Percentiles rank a stretch among this genome's conserved stretches.
phyloP scores from a whole-genome alignment of 2,329 filamentous ascomycete species.

The Colletotrichum higginsianum region DNA sequence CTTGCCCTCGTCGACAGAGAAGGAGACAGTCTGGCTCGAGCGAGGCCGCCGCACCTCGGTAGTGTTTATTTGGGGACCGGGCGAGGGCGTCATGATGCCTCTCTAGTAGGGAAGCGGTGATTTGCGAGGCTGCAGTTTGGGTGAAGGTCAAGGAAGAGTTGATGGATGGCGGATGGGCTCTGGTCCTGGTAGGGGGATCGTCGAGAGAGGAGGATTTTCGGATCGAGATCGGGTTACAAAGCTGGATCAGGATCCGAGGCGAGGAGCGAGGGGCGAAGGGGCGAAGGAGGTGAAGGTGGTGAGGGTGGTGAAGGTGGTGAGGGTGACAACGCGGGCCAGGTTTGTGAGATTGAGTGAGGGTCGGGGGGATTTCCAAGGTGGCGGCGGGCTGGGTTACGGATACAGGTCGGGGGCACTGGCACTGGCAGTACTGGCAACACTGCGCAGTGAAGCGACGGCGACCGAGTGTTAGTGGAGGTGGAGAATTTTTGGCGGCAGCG shows the following conservation, averaged over 20 bases:
- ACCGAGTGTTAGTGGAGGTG: conserved; percentile 11
- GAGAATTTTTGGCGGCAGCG: conserved; percentile 13
- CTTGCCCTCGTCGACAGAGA: conserved; percentile 60
- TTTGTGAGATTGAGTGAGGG: conserved; percentile 23
- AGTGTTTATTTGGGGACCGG: conserved; percentile 46
- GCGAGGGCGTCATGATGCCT: conserved; percentile 56
- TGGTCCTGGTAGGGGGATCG: conserved; percentile 6
- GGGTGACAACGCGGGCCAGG: conserved; percentile 7
- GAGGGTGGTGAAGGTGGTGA: conserved; percentile 5
- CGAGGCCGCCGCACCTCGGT: conserved; percentile 50
- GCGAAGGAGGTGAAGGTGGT: neutral
- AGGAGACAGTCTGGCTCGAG: conserved; percentile 60
- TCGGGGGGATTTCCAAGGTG: conserved; percentile 40
- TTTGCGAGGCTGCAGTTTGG: conserved; percentile 2
- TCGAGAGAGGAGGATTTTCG: conserved; percentile 5
- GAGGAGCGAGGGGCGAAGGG: neutral
- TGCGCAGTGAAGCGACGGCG: too few relatives aligned
- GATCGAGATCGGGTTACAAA: conserved; percentile 15
- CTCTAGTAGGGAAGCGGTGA: conserved; percentile 16
- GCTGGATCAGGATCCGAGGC: conserved; percentile 1
- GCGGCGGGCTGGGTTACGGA: conserved; percentile 36
- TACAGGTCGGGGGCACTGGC: conserved; percentile 8
- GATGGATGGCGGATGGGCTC: conserved; percentile 9
- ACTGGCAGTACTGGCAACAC: neutral
- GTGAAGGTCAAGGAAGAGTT: neutral